These are phyloP conservation scores for Typha latifolia DNA, from an alignment of 176 grass and related monocot species.

Conservation along the genomic window DNA sequence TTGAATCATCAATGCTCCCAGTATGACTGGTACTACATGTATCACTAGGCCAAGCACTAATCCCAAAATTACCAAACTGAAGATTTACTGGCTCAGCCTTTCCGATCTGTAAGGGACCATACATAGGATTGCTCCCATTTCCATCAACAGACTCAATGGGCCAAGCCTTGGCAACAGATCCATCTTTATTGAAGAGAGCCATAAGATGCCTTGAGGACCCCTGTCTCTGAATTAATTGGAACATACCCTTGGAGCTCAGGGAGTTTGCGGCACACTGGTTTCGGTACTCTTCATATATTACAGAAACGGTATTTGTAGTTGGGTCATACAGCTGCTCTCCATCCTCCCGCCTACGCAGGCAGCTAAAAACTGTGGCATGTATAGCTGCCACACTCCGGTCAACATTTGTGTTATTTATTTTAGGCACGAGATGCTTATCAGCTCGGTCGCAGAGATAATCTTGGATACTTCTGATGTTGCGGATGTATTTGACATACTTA, in stretches of 20 bases:
- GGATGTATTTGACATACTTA: constrained; percentile 86
- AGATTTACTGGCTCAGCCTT: constrained; percentile 72
- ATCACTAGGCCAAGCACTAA: constrained; percentile 88
- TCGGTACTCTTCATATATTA: constrained; percentile 67
- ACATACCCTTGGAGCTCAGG: constrained; percentile 88
- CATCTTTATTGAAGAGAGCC: constrained; percentile 80
- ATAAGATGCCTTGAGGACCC: constrained; percentile 79
- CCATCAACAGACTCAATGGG: constrained; percentile 38
- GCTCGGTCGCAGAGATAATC: constrained; percentile 81
- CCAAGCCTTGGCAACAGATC: constrained; percentile 85
- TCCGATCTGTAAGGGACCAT: constrained; percentile 66
- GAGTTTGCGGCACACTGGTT: constrained; percentile 65
- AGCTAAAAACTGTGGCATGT: constrained; percentile 77
- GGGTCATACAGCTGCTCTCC: constrained; percentile 59
- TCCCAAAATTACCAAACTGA: constrained; percentile 80
- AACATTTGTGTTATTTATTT: constrained; percentile 91
- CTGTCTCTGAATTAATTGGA: constrained; percentile 74
- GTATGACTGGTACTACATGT: constrained; percentile 74
- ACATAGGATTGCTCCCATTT: constrained; percentile 52
- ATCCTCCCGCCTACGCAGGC: constrained; percentile 45
- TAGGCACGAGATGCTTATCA: constrained; percentile 79
- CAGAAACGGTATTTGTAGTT: constrained; percentile 53
- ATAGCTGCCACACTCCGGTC: constrained; percentile 88
- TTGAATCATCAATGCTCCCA: constrained; percentile 60
- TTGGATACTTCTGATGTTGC: constrained; percentile 85